Base-by-base conservation (phyloP, 169 alveolate genomes). In the Eimeria falciformis region DNA sequence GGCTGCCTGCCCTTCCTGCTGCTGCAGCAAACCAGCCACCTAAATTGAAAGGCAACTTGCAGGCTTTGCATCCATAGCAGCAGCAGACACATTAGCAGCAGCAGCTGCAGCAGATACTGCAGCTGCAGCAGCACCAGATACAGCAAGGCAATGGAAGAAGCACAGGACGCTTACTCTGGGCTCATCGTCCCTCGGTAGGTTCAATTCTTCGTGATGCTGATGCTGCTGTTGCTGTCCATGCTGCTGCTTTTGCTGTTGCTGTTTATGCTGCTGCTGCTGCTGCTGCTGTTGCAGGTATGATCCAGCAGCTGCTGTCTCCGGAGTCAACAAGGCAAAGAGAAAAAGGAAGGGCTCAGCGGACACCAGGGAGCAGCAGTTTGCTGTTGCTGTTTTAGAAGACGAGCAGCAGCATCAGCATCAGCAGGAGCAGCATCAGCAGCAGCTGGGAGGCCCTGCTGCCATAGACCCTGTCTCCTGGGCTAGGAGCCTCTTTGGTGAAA, bases 361-460 rank as follows among this genome's bases (percentile, higher is more conserved):
- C n/a, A 45, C 77, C n/a, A 45, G 27, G 12, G 40, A 5, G 33
- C 45, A 66, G 77, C 77, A n/a, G 77, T 29, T 18, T 6, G 53
- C 7, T 37, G 83, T 37, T 29, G 58, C 50, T 18, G 50, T 56
- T 21, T 18, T 56, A 43, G 33, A 71, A 23, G 56, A 46, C 21
- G 83, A 71, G 11, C 58, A 37, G 27, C 58, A 71, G 83, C 83
- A 37, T 11, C 53, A 43, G 56, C 83, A 71, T 50, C 82, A 71
- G 56, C 50, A 71, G 56, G 27, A 4, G 71, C 27, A n/a, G 29
- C 73, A 62, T n/a, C 73, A 62, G 29, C 73, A 62, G 29, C n/a
- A n/a, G 73, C 29, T 62, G 29, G 73, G 73, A n/a, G 73, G 73
- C n/a, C 58, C 83, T 71, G 56, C 83, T 14, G 53, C 83, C 46